These are phyloP conservation scores for Mycena indigotica DNA, from an alignment of 768 basidiomycete genomes.

Conservation along the genomic window DNA sequence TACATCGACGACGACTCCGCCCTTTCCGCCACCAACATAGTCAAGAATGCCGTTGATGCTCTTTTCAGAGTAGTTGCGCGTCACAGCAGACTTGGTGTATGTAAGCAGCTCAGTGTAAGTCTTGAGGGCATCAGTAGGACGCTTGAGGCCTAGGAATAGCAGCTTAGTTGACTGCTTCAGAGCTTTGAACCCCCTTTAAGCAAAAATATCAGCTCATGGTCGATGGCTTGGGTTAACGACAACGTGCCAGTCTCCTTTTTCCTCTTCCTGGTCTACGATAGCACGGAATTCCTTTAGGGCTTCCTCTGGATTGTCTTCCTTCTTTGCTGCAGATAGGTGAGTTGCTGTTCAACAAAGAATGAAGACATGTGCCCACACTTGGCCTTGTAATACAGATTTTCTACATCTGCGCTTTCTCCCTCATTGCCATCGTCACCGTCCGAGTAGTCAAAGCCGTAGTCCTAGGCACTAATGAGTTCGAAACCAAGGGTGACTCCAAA, in stretches of 20 bases:
- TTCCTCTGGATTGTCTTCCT: constrained; percentile 91
- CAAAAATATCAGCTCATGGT: constrained; percentile 1
- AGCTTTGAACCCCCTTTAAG: constrained; percentile 93
- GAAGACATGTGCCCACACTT: constrained; percentile 65
- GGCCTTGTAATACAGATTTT: constrained; percentile 98
- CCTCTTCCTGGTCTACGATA: constrained; percentile 89
- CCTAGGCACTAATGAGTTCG: constrained; percentile 46
- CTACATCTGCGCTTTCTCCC: constrained; percentile 82
- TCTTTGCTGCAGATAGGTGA: constrained; percentile 63
- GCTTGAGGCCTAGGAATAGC: constrained; percentile 74
- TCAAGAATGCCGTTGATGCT: constrained; percentile 98
- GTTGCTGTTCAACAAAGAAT: neutral
- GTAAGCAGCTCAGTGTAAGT: constrained; percentile 86
- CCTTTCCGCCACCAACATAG: constrained; percentile 91
- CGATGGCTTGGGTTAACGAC: neutral
- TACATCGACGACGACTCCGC: constrained; percentile 69
- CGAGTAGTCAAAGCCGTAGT: constrained; percentile 96
- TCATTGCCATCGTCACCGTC: constrained; percentile 85
- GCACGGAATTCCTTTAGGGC: constrained; percentile 87
- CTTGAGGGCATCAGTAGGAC: constrained; percentile 82
- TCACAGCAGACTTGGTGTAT: constrained; percentile 95
- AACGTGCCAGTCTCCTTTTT: constrained; percentile 89
- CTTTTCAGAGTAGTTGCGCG: constrained; percentile 96
- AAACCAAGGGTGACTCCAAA: neutral
- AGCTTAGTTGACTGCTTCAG: constrained; percentile 97